Conservation (phyloP, 768 basidiomycete species). For the Sarcodon aspratus region DNA sequence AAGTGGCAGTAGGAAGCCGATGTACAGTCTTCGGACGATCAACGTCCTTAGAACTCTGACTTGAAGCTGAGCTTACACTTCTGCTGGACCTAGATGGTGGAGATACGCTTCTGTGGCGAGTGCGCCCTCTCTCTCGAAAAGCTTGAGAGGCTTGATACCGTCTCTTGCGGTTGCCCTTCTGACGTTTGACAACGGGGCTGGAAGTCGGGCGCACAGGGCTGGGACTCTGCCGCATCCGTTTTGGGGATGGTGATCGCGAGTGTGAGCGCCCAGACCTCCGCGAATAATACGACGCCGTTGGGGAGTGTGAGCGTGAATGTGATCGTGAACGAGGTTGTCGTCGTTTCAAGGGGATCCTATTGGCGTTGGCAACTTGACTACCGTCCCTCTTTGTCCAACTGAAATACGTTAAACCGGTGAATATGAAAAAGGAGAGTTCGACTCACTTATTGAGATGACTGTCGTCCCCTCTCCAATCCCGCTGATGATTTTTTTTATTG, state of each 20-base stretch:
- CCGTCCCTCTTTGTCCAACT: conserved; percentile 63
- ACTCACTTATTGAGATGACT: conserved; percentile 68
- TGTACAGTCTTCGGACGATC: conserved; percentile 46
- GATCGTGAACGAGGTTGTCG: conserved; percentile 35
- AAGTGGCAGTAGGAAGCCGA: conserved; percentile 42
- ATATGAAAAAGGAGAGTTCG: conserved; percentile 3
- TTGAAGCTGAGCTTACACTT: conserved; percentile 36
- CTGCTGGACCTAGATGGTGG: conserved; percentile 44
- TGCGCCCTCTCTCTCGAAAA: conserved; percentile 21
- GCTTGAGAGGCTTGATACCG: conserved; percentile 12
- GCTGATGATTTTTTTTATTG: conserved; percentile 23
- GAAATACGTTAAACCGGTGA: conserved; percentile 4
- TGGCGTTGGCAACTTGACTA: conserved; percentile 25
- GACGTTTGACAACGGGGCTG: conserved; percentile 34
- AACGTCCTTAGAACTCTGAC: conserved; percentile 13
- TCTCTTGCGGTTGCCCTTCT: conserved; percentile 16
- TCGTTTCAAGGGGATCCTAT: conserved; percentile 24
- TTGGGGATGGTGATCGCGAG: conserved; percentile 51
- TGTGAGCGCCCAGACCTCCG: conserved; percentile 53
- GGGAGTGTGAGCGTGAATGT: conserved; percentile 45
- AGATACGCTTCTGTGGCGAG: conserved; percentile 38
- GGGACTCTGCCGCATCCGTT: conserved; percentile 40
- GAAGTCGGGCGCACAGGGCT: conserved; percentile 37
- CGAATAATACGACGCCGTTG: conserved; percentile 54
- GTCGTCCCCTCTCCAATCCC: conserved; percentile 43